Evolutionary conservation across 2,329 filamentous ascomycete species (phyloP).

Genomic region (Microsporum ferrugineum): DNA sequence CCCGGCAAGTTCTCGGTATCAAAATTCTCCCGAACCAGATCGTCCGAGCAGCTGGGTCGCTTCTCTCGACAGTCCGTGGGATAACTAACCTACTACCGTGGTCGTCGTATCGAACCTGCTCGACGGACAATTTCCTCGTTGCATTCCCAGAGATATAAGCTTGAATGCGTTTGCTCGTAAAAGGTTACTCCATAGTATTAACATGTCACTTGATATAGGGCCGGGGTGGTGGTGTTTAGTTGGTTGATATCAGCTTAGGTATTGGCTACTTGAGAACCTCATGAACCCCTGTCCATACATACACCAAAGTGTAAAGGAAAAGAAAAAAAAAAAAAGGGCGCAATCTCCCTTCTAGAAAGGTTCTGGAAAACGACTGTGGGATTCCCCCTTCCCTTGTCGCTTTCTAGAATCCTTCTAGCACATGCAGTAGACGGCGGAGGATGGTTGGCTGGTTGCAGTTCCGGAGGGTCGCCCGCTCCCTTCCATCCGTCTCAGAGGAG

Average conservation of each 20-base stretch:
- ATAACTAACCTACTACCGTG: background rate
- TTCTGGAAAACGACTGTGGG: background rate
- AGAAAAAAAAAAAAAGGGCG: background rate
- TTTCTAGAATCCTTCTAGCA: constrained; percentile 4
- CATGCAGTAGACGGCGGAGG: background rate
- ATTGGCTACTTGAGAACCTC: background rate
- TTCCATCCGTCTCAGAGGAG: background rate
- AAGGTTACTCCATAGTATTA: background rate
- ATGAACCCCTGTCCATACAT: background rate
- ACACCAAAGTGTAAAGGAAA: background rate
- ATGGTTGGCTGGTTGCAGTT: background rate
- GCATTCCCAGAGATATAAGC: background rate
- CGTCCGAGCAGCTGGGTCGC: no score
- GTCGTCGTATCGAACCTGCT: background rate
- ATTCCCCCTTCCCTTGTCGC: background rate
- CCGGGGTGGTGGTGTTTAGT: background rate
- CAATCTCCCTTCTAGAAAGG: constrained; percentile 3
- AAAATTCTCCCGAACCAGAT: no score
- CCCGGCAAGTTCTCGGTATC: no score
- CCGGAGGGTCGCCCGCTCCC: background rate
- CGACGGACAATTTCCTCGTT: background rate
- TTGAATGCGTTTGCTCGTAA: background rate
- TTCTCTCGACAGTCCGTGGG: no score
- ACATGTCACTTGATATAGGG: background rate
- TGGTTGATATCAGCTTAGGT: no score